Evolutionary conservation across 306 rosid genomes (phyloP).

Genomic region (Sphenostylis stenocarpa): DNA sequence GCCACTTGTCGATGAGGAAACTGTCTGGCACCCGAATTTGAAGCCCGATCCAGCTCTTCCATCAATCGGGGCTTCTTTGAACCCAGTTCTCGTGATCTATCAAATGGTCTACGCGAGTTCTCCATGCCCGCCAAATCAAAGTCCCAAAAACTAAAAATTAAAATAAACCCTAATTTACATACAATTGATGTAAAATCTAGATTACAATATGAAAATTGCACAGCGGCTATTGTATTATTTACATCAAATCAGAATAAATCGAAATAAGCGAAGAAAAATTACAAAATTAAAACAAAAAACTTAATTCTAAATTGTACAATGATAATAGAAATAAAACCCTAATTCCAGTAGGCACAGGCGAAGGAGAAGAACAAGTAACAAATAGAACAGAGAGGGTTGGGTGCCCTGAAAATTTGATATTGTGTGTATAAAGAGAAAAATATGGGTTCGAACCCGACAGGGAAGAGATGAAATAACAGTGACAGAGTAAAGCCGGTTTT

Average conservation of each 20-base stretch:
- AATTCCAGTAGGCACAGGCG: not conserved
- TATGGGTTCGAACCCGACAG: not conserved
- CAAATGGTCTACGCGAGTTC: constrained; percentile 73
- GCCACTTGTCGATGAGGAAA: constrained; percentile 55
- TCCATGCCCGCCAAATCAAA: constrained; percentile 66
- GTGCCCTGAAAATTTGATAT: not conserved
- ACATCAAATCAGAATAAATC: not conserved
- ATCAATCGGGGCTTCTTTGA: constrained; percentile 66
- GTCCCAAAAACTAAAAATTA: not conserved
- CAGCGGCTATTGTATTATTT: not conserved
- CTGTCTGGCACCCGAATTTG: constrained; percentile 47
- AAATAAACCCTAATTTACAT: constrained; percentile 40
- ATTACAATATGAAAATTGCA: not conserved
- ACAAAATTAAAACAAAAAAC: not conserved
- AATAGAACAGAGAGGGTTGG: not conserved
- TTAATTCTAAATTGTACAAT: constrained; percentile 23
- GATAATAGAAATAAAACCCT: constrained; percentile 13
- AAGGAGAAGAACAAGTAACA: not conserved
- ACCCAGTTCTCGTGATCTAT: constrained; percentile 74
- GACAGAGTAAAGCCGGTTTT: not conserved
- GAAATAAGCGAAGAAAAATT: not conserved
- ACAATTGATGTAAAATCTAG: not conserved
- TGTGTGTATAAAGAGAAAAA: not conserved
- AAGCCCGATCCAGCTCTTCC: constrained; percentile 50
- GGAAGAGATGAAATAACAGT: not conserved